Evolutionary conservation across 768 basidiomycete genomes (phyloP), one percentile per base, ranked within the genome.

Genomic region (Tricholoma flavovirens): DNA sequence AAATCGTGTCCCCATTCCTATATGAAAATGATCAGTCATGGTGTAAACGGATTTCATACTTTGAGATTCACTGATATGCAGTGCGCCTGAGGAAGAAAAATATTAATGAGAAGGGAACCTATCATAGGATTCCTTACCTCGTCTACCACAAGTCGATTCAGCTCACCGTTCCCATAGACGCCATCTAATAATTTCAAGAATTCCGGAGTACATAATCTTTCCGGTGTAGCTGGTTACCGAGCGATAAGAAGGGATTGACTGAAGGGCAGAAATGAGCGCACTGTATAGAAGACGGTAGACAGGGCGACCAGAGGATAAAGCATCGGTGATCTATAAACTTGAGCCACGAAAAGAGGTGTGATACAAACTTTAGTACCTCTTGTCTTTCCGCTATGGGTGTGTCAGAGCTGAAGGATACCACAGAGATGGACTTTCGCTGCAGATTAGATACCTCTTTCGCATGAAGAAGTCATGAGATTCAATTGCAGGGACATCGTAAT

Each of bases 1-100:
- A 91, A 91, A 62, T 90, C 84, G 49, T 90, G 88, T 0, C 88
- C 89, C 90, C 89, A 92, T 75, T 91, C 90, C 86, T 90, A 59
- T 14, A 43, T n/a, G 51, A 8, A 15, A 35, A 12, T 33, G 24
- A 29, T 49, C 15, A 49, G 26, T 49, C 46, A 30, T 17, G 1
- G 5, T 6, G n/a, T 26, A 30, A 22, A 49, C 15, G 12, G 2
- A 10, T n/a, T 30, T 5, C 24, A 26, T 5, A 26, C 24, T 8
- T 30, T 4, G 5, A 49, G 4, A 58, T 77, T 62, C 59, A 88
- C 88, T 17, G 89, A 90, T 60, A 92, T 90, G 60, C 90, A 90
- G 67, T 92, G 89, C 1, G 89, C 90, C 87, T 88, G 10, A 30
- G 6, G 6, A 29, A 45, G n/a, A 24, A 24, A 51, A 48, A 40